Evolutionary conservation across 192 early-diverging fungal species (phyloP), one percentile per base, ranked within the genome.

Genomic region (Geranomyces variabilis): DNA sequence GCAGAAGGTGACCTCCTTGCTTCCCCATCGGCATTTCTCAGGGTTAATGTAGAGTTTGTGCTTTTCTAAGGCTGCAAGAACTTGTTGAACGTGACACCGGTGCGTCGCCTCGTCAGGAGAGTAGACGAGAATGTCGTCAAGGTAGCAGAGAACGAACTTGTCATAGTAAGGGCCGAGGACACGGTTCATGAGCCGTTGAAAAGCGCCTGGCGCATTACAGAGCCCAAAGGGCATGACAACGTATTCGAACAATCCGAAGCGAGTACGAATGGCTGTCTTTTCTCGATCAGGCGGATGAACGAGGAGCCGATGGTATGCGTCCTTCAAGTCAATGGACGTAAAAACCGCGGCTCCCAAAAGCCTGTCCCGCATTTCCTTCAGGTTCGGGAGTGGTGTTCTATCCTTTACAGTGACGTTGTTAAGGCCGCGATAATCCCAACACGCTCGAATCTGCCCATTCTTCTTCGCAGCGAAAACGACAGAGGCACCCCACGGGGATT

Each of bases 91-190:
- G 46, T 47, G 12, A 19, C 46, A 19, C 12, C 12, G 12, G 46
- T 47, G 46, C 12, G 12, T 19, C 46, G 12, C 46, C 46, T 14
- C 19, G 19, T 19, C 19, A 19, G 36, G n/a, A 0, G 79, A 83
- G 64, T 71, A 87, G 0, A 88, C 75, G 1, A 86, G 63, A 15
- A 88, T 80, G n/a, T n/a, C n/a, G n/a, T n/a, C n/a, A n/a, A n/a
- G n/a, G n/a, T n/a, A n/a, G n/a, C n/a, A n/a, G n/a, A n/a, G n/a
- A n/a, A n/a, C n/a, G n/a, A n/a, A n/a, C n/a, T n/a, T n/a, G n/a
- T n/a, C n/a, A n/a, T n/a, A n/a, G n/a, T n/a, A n/a, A n/a, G n/a
- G n/a, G n/a, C n/a, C n/a, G n/a, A n/a, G n/a, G n/a, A n/a, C n/a
- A n/a, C n/a, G n/a, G n/a, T n/a, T n/a, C n/a, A n/a, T n/a, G n/a